These are phyloP conservation scores for Fulvia fulva DNA, from an alignment of 2,329 filamentous ascomycete species.

Conservation along the genomic window DNA sequence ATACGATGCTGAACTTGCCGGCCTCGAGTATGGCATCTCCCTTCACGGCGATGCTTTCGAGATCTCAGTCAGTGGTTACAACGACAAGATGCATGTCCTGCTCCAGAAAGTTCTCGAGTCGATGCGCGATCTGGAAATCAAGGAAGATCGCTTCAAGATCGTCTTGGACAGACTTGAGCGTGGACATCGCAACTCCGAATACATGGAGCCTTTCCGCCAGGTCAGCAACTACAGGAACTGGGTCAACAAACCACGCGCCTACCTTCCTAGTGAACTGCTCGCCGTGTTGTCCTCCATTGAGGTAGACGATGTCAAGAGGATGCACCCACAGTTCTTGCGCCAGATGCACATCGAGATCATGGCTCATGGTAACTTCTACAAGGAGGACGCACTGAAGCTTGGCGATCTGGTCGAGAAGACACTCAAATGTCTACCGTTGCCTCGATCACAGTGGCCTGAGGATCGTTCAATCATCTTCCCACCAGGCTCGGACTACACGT, in stretches of 20 bases:
- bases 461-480: conserved; percentile 73
- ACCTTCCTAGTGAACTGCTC: conserved; percentile 73
- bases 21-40: conserved; percentile 75
- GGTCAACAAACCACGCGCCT: conserved; percentile 72
- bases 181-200: conserved; percentile 79
- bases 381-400: conserved; percentile 83
- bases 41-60: conserved; percentile 70
- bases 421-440: conserved; percentile 69
- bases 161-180: conserved; percentile 80
- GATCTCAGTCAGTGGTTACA: conserved; percentile 82
- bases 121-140: conserved; percentile 78
- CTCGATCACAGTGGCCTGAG: conserved; percentile 74
- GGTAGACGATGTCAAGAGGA: conserved; percentile 67
- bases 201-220: conserved; percentile 83
- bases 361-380: conserved; percentile 88
- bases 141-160: conserved; percentile 83
- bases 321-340: conserved; percentile 73
- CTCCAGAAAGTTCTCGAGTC: conserved; percentile 82
- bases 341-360: conserved; percentile 86
- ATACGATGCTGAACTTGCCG: conserved; percentile 92
- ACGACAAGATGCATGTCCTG: conserved; percentile 89
- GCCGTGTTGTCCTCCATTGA: conserved; percentile 73
- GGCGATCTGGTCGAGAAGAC: conserved; percentile 77
- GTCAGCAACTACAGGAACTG: conserved; percentile 78
- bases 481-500: conserved; percentile 76